Base-by-base conservation (phyloP, 768 basidiomycete species). In the Leccinum olivaceopallidum region DNA sequence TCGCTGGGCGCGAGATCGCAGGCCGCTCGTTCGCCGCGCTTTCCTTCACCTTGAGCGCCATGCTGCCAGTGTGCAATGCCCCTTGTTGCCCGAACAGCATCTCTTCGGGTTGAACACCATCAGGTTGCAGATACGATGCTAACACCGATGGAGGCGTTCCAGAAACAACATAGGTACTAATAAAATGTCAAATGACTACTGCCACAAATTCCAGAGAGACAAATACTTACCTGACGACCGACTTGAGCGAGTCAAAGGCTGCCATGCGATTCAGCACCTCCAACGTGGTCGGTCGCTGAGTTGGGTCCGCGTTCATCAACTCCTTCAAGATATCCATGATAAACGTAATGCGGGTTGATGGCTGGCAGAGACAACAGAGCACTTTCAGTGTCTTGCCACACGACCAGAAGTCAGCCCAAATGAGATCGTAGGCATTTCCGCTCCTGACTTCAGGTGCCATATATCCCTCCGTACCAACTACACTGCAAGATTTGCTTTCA, bases 31-130 rank as follows among this genome's bases (percentile, higher is more conserved):
- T 86, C 3, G 80, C 84, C 1, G 83, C 81, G 65, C 87, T 85
- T 63, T 89, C 87, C 55, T 85, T 77, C 3, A 90, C 80, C 71
- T 94, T 94, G 71, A 88, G 84, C 0, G 89, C 85, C 3, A 94
- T 84, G 47, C 75, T 81, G 30, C 30, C 30, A 32, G 30, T 10
- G 6, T 81, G 81, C 37, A 89, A 74, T 5, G 89, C 65, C 4
- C 80, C 80, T 4, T 92, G 78, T 56, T 75, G 88, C 82, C 81
- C 94, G 87, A 28, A 92, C 69, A 58, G 83, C 81, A 14, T 83
- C 78, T 22, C 74, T 63, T 30, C 72, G 0, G 61, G 28, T 10
- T 0, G 54, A 9, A 61, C 12, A 28, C 82, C 83, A 6, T 82
- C 80, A 6, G 78, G 77, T 8, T 76, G 77, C 30, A 91, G 76